Evolutionary conservation across 306 rosid species (phyloP).

Genomic region (Luffa aegyptiaca): DNA sequence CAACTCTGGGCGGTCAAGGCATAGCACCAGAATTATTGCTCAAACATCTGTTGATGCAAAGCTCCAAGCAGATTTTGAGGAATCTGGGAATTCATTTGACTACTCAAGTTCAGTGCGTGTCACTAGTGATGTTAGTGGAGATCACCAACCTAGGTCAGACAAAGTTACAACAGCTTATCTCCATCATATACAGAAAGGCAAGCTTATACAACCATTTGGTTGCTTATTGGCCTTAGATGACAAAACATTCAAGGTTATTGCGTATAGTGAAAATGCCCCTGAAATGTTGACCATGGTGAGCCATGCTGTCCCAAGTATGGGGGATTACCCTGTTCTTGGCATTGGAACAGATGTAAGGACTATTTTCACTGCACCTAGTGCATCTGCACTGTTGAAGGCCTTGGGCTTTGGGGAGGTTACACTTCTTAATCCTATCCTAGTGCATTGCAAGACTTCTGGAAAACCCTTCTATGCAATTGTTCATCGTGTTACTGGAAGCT

Average conservation of each 20-base stretch:
- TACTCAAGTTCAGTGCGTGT: conserved; percentile 72
- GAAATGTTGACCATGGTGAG: conserved; percentile 86
- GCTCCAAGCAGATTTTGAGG: conserved; percentile 82
- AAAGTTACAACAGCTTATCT: conserved; percentile 85
- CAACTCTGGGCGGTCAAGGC: conserved; percentile 75
- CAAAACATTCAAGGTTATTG: conserved; percentile 76
- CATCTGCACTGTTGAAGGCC: conserved; percentile 82
- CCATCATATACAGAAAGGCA: conserved; percentile 77
- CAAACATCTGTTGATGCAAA: conserved; percentile 93
- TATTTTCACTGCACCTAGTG: conserved; percentile 74
- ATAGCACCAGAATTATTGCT: conserved; percentile 61
- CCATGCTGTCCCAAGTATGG: conserved; percentile 93
- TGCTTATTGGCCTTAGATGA: conserved; percentile 87
- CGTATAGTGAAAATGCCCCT: conserved; percentile 90
- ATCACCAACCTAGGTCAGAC: conserved; percentile 55
- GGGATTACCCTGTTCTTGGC: conserved; percentile 84
- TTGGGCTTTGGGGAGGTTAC: conserved; percentile 79
- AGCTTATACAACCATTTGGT: conserved; percentile 85
- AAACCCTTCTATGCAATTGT: conserved; percentile 87
- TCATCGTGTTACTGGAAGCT: conserved; percentile 73
- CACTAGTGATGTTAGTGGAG: conserved; percentile 28
- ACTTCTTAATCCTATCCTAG: conserved; percentile 84
- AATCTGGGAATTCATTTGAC: conserved; percentile 76
- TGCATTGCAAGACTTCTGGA: conserved; percentile 94
- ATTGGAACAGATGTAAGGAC: conserved; percentile 72